Evolutionary conservation across 768 basidiomycete species (phyloP), one percentile per base, ranked within the genome.

Genomic region (Agaricus blazei): DNA sequence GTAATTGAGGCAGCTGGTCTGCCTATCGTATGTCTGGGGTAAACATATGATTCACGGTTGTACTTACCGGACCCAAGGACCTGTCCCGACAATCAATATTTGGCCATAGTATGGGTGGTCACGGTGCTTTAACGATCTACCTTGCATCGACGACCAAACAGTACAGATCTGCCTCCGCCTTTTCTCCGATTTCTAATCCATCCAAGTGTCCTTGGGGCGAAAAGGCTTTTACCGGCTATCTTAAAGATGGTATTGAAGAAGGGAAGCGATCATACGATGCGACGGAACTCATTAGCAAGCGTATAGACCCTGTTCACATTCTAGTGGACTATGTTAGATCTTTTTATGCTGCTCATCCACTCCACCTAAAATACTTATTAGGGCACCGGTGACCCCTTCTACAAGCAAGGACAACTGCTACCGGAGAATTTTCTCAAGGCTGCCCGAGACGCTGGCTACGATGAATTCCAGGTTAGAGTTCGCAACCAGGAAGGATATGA

Each of bases 31-130:
- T 54, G 85, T 75, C 43, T 12, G 26, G 9, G 29, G 24, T 27
- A 15, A 49, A 26, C 28, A 44, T 23, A 45, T 51, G 51, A 44
- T 38, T 38, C 9, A 31, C 31, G 2, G 14, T 26, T 47, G 6
- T 14, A 27, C 36, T 52, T 31, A 50, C 19, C 40, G 19, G 38
- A 40, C 36, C 4, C 29, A 44, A 94, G 92, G 93, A 98, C 74
- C 78, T 87, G 61, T 77, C 74, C 31, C 84, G 89, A 49, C 85
- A 90, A 65, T 93, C 93, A 23, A 87, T 98, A 63, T 89, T 93
- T 65, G 97, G 97, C 9, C 97, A 99, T 70, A 93, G 90, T 44
- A 99, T 98, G 97, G 93, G 91, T 55, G 97, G 97, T 1, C 94
- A 97, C 65, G 97, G 97, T 7, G 93, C 97, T 11, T 79, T 99